A percentile compares a stretch with the other conserved stretches of the same genome.
Evolutionary conservation across 164 flowering plant species (phyloP).

Genomic region (Magnolia changhungtana): DNA sequence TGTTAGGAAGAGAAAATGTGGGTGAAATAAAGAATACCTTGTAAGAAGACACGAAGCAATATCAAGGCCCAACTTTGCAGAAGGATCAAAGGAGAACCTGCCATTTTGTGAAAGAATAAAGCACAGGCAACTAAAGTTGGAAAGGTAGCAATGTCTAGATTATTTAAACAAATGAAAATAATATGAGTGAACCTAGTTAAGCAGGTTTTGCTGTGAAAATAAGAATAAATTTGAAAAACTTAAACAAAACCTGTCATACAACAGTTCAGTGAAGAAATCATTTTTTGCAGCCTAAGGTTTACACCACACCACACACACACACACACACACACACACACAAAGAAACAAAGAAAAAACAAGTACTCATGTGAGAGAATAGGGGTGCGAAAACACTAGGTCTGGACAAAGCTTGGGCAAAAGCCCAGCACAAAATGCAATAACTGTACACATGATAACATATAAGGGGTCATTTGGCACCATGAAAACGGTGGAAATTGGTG

Average conservation of each 20-base stretch:
- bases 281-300: background rate
- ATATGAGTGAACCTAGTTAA: background rate
- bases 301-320: too few relatives aligned
- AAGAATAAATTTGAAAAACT: background rate
- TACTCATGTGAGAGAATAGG: background rate
- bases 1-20: background rate
- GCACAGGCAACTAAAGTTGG: background rate
- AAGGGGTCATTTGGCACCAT: too few relatives aligned
- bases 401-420: background rate
- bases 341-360: background rate
- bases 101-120: slow-evolving; percentile 3
- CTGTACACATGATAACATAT: background rate
- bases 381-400: background rate
- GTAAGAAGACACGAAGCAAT: slow-evolving; percentile 90
- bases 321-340: too few relatives aligned
- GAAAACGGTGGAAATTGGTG: too few relatives aligned
- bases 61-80: slow-evolving; percentile 74
- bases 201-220: background rate
- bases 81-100: slow-evolving; percentile 97
- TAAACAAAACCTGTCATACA: background rate
- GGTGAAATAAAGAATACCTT: slow-evolving; percentile 43
- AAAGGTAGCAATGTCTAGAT: background rate
- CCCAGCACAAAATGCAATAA: background rate
- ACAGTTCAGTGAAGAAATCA: background rate
- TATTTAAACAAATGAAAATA: background rate